Evolutionary conservation across 306 rosid genomes (phyloP).

Genomic region (Comarum palustre): DNA sequence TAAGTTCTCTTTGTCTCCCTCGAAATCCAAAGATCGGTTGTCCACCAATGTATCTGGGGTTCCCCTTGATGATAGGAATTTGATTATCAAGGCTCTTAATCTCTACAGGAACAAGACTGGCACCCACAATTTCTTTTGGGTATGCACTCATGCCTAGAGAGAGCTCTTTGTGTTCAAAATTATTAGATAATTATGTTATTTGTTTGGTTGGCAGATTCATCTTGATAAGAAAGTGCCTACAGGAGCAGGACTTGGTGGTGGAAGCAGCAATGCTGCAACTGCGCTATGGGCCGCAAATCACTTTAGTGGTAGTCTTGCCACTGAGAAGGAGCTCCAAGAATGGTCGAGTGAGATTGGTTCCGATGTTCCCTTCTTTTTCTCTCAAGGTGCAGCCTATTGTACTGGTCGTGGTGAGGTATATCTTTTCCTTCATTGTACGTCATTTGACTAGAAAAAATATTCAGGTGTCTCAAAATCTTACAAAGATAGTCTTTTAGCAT

Average conservation of each 20-base stretch:
- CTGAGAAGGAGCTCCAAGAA: slow-evolving; percentile 88
- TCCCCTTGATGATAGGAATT: slow-evolving; percentile 83
- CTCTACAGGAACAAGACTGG: slow-evolving; percentile 92
- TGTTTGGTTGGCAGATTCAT: slow-evolving; percentile 66
- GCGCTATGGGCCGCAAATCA: slow-evolving; percentile 98
- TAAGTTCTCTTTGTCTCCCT: slow-evolving; percentile 88
- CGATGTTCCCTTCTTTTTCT: slow-evolving; percentile 94
- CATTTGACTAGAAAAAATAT: neutral
- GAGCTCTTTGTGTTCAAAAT: neutral
- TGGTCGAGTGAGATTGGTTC: slow-evolving; percentile 99
- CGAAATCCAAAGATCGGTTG: slow-evolving; percentile 61
- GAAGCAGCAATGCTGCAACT: slow-evolving; percentile 98
- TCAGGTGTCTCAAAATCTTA: neutral
- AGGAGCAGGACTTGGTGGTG: slow-evolving; percentile 99
- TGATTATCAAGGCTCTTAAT: slow-evolving; percentile 95
- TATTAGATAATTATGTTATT: no score
- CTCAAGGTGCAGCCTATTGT: slow-evolving; percentile 94
- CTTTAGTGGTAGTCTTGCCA: slow-evolving; percentile 66
- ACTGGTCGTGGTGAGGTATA: slow-evolving; percentile 98
- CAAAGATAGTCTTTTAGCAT: neutral
- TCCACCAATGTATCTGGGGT: slow-evolving; percentile 89
- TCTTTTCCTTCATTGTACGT: slow-evolving; percentile 13
- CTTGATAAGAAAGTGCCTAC: slow-evolving; percentile 89
- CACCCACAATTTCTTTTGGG: slow-evolving; percentile 79
- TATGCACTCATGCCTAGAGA: slow-evolving; percentile 43